Conservation (phyloP, 306 rosid genomes). For the Erythrophleum fordii region DNA sequence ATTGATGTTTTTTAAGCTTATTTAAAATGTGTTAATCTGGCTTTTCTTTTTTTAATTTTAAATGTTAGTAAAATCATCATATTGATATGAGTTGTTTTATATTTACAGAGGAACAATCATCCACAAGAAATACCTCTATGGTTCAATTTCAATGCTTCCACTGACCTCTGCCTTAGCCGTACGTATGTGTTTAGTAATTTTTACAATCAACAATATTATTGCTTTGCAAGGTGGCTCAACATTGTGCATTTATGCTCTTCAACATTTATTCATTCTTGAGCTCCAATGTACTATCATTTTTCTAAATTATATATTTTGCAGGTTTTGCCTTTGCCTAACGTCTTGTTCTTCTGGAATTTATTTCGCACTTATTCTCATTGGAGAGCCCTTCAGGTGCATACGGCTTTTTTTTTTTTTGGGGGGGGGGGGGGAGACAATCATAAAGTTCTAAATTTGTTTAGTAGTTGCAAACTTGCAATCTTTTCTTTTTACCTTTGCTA, state of each 20-base stretch:
- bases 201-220: not conserved
- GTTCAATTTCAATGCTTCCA: constrained; percentile 76
- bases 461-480: not conserved
- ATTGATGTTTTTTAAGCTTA: constrained; percentile 21
- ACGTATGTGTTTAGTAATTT: constrained; percentile 56
- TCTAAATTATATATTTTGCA: constrained; percentile 47
- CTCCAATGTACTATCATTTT: constrained; percentile 21
- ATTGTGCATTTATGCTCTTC: constrained; percentile 23
- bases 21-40: constrained; percentile 21
- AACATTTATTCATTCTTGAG: constrained; percentile 13
- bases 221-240: not conserved
- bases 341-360: constrained; percentile 86
- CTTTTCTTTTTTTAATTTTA: constrained; percentile 7
- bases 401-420: not conserved
- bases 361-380: constrained; percentile 90
- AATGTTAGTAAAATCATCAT: constrained; percentile 24
- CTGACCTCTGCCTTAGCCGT: constrained; percentile 73
- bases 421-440: too few species aligned
- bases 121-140: constrained; percentile 81
- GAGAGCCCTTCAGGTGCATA: constrained; percentile 83
- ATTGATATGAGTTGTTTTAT: constrained; percentile 32
- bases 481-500: constrained; percentile 3
- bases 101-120: constrained; percentile 74
- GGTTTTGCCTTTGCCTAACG: constrained; percentile 92
- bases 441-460: constrained; percentile 14